Base-by-base conservation (phyloP, 1,284 basidiomycete genomes). In the Fomitopsis pinicola region DNA sequence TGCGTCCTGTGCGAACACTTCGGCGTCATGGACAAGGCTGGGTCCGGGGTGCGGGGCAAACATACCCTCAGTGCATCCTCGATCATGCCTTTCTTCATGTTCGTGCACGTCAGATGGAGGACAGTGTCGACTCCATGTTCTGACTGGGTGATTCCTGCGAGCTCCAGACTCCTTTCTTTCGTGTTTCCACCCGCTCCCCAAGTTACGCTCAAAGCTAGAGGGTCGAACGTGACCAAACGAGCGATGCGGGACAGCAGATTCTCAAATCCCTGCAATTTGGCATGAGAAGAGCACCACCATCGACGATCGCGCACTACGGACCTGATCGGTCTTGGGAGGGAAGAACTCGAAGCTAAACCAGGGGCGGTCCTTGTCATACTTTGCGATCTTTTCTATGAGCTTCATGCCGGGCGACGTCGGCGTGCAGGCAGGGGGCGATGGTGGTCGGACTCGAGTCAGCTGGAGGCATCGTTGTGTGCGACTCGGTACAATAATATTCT, bases 121-220 rank as follows among this genome's bases (percentile, higher is more conserved):
- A 98, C 86, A 0, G 94, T 94, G 71, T 95, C 91, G 53, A 93
- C 76, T 3, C 82, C 83, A 73, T 91, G 86, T 58, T 92, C 87
- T 8, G 79, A 75, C 72, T 92, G 85, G 59, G 87, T 84, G 68
- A 91, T 72, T 60, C 85, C 80, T 0, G 92, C 93, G 3, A 99
- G 84, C 68, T 97, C 95, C 55, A 99, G 79, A 70, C 88, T 94
- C 55, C 91, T 84, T 38, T 95, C 92, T 64, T 87, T 92, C 0
- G 97, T 99, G 7, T 89, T 88, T 0, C 97, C 96, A n/a, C 96
- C 95, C 0, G 96, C 95, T 55, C 96, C 96, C 96, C 96, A 98
- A 68, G 96, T 98, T 42, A 98, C 84, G 68, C 90, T 94, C 67
- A 96, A 82, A 36, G 90, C 92, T 12, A 94, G 77, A 12, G 94